phyloP scores from a whole-genome alignment of 148 eudicot genomes.

The Linanthus parryae region DNA sequence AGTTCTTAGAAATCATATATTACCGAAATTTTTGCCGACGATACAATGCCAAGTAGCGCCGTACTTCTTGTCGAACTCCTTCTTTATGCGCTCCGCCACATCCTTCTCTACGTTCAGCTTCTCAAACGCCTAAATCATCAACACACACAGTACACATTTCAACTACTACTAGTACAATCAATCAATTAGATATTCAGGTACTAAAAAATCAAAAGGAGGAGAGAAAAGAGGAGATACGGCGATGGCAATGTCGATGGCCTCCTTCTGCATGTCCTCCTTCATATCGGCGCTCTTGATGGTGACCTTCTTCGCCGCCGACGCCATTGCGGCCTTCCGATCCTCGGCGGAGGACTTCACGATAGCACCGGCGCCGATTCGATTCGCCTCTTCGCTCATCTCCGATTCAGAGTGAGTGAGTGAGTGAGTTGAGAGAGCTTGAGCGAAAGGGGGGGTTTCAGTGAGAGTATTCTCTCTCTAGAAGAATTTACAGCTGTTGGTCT shows the following conservation, averaged over 20 bases:
- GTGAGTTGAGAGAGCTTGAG: too few relatives aligned
- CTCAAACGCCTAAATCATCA: slow-evolving; percentile 63
- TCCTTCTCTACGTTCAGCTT: slow-evolving; percentile 86
- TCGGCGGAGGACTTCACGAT: slow-evolving; percentile 22
- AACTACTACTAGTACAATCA: background rate
- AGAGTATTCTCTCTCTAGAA: too few relatives aligned
- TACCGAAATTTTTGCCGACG: slow-evolving; percentile 98
- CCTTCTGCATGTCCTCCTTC: slow-evolving; percentile 76
- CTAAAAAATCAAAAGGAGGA: background rate
- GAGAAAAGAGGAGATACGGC: slow-evolving; percentile 10
- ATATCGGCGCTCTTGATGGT: slow-evolving; percentile 82
- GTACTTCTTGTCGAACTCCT: slow-evolving; percentile 86
- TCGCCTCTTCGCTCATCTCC: slow-evolving; percentile 12
- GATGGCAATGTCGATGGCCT: slow-evolving; percentile 78
- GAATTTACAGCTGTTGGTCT: too few relatives aligned
- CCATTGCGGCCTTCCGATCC: slow-evolving; percentile 46
- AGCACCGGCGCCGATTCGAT: slow-evolving; percentile 12
- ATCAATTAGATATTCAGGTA: slow-evolving; percentile 1
- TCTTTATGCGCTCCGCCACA: slow-evolving; percentile 91
- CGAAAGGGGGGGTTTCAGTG: too few relatives aligned
- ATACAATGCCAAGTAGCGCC: slow-evolving; percentile 99
- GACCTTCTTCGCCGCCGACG: slow-evolving; percentile 36
- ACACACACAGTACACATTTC: slow-evolving; percentile 4
- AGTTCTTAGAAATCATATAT: too few relatives aligned
- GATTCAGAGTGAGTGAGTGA: too few relatives aligned